phyloP scores from a whole-genome alignment of 768 basidiomycete genomes.

The Mycena metata region DNA sequence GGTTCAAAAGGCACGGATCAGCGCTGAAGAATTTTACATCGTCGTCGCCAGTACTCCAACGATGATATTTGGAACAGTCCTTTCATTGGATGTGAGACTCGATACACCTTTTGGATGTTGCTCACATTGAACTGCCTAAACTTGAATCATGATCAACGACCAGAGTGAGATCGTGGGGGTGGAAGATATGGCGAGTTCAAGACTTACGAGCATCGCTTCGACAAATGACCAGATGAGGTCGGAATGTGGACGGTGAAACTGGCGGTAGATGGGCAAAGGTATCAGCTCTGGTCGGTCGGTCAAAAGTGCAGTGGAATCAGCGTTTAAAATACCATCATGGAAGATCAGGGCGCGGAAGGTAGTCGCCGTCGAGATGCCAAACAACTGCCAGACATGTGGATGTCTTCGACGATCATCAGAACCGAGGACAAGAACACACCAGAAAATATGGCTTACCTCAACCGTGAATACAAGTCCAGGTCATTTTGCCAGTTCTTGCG shows the following conservation, averaged over 20 bases:
- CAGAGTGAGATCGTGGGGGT: not conserved
- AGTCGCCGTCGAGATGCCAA: not conserved
- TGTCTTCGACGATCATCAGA: conserved; percentile 3
- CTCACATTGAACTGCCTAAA: conserved; percentile 20
- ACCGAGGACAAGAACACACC: not conserved
- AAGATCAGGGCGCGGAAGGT: conserved; percentile 4
- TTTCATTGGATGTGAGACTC: not conserved
- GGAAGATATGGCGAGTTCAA: not conserved
- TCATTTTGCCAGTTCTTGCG: conserved; percentile 7
- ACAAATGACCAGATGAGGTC: not conserved
- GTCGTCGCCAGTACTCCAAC: not conserved
- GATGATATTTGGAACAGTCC: conserved; percentile 1
- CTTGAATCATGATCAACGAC: not conserved
- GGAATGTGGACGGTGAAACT: not conserved
- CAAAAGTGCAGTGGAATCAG: not conserved
- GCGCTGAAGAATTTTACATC: not conserved
- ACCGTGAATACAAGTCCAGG: not conserved
- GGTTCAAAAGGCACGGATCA: not conserved
- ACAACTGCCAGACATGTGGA: conserved; percentile 13
- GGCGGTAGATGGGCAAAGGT: conserved; percentile 6
- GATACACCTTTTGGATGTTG: not conserved
- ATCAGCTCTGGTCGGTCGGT: conserved; percentile 10
- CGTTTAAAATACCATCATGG: not conserved
- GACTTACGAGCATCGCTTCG: conserved; percentile 13
- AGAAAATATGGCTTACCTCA: conserved; percentile 4